These are phyloP conservation scores for Quercus lobata DNA, from an alignment of 331 rosid species.

Conservation along the genomic window DNA sequence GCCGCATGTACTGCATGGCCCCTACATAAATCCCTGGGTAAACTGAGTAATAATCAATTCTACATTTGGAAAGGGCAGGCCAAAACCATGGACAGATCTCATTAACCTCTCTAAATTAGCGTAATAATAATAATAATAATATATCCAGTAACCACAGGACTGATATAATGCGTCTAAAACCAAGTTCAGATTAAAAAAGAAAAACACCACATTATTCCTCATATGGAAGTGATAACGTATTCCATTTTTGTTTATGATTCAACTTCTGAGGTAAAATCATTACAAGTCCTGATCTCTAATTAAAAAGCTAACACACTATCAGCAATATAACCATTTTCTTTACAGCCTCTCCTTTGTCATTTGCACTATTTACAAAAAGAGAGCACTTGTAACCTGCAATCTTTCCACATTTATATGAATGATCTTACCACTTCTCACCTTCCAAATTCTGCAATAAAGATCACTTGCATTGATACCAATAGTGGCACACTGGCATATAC, in stretches of 20 bases:
- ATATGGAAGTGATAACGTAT: neutral
- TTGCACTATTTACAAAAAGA: neutral
- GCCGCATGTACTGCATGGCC: no score
- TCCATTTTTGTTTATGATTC: neutral
- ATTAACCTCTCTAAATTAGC: no score
- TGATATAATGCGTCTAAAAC: no score
- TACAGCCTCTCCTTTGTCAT: conserved; percentile 2
- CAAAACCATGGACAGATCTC: no score
- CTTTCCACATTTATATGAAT: neutral
- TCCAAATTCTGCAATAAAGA: neutral
- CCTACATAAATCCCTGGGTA: no score
- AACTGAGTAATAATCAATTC: no score
- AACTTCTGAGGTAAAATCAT: neutral
- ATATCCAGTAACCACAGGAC: no score
- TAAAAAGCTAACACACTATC: neutral
- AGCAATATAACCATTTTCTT: neutral
- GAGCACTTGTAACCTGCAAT: neutral
- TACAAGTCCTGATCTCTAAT: neutral
- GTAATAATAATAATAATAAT: no score
- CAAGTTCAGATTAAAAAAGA: neutral
- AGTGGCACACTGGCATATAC: neutral
- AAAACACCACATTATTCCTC: neutral
- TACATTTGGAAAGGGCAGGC: no score
- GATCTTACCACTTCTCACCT: neutral
- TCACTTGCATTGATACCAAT: neutral